Evolutionary conservation across 495 filamentous ascomycete genomes (phyloP).

Genomic region (Jackrogersella multiformis): DNA sequence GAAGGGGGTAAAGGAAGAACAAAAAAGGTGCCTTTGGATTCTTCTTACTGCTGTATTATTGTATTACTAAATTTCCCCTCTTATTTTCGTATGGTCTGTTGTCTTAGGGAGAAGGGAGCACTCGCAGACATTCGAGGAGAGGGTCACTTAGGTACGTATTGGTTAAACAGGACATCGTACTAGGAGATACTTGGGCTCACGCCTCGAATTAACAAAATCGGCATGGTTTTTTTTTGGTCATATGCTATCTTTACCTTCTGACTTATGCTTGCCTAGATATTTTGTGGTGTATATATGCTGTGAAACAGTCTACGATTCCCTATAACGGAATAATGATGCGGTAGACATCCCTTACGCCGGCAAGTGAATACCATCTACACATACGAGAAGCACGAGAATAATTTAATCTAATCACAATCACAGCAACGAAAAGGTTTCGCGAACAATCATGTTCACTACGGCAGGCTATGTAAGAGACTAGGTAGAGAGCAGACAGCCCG

Average conservation of each 20-base stretch:
- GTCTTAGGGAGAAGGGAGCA: no score
- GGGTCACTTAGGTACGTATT: neutral
- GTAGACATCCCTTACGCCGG: neutral
- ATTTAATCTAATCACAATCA: neutral
- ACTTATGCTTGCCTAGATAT: neutral
- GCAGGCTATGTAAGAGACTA: no score
- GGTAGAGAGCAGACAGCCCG: neutral
- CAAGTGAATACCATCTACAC: neutral
- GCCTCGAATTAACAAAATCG: neutral
- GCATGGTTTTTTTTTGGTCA: neutral
- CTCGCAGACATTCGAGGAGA: no score
- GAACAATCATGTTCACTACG: neutral
- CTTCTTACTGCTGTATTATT: neutral
- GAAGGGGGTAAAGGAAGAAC: neutral
- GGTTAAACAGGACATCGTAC: neutral
- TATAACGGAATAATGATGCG: neutral
- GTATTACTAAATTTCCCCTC: neutral
- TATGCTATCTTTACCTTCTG: neutral
- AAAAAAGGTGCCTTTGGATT: neutral
- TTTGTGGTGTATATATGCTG: neutral
- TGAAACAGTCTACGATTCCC: neutral
- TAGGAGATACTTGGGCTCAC: neutral
- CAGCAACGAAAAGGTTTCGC: neutral
- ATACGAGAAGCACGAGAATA: neutral
- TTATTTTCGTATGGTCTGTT: neutral